These are phyloP conservation scores for Phytophthora hibernalis DNA, from an alignment of 352 stramenopile species.

Conservation along the genomic window DNA sequence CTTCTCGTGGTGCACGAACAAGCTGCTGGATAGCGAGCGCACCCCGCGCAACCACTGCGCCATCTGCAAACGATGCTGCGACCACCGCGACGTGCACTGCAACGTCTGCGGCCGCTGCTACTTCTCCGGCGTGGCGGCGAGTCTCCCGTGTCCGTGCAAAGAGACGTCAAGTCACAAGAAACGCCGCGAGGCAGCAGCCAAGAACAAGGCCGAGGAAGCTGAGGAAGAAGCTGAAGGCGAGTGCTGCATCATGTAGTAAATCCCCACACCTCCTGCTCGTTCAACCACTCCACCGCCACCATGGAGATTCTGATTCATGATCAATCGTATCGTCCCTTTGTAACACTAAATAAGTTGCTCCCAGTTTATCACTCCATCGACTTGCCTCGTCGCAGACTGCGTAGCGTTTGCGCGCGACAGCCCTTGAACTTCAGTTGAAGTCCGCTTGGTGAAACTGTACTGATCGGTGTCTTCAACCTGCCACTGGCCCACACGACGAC, in stretches of 20 bases:
- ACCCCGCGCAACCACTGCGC: constrained; percentile 84
- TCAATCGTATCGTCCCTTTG: constrained; percentile 30
- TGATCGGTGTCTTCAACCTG: constrained; percentile 3
- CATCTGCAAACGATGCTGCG: constrained; percentile 88
- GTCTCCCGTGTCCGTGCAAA: constrained; percentile 82
- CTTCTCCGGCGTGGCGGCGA: constrained; percentile 83
- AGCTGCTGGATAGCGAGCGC: constrained; percentile 74
- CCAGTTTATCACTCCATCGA: constrained; percentile 9
- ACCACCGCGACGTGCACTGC: constrained; percentile 89
- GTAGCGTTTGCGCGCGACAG: constrained; percentile 19
- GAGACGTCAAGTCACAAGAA: constrained; percentile 68
- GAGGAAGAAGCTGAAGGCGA: constrained; percentile 77
- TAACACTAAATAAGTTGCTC: constrained; percentile 30
- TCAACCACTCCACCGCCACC: constrained; percentile 21
- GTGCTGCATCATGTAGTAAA: constrained; percentile 84
- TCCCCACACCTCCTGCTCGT: constrained; percentile 6
- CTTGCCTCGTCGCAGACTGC: constrained; percentile 27
- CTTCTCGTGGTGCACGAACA: constrained; percentile 88
- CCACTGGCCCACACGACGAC: background rate
- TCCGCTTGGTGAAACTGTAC: constrained; percentile 21
- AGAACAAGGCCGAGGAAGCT: constrained; percentile 58
- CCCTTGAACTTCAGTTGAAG: constrained; percentile 25
- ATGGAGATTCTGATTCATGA: constrained; percentile 30
- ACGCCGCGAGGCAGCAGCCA: constrained; percentile 43
- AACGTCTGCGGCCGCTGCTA: constrained; percentile 85